Evolutionary conservation across 352 stramenopile genomes (phyloP).

Genomic region (Phytophthora fragariae): DNA sequence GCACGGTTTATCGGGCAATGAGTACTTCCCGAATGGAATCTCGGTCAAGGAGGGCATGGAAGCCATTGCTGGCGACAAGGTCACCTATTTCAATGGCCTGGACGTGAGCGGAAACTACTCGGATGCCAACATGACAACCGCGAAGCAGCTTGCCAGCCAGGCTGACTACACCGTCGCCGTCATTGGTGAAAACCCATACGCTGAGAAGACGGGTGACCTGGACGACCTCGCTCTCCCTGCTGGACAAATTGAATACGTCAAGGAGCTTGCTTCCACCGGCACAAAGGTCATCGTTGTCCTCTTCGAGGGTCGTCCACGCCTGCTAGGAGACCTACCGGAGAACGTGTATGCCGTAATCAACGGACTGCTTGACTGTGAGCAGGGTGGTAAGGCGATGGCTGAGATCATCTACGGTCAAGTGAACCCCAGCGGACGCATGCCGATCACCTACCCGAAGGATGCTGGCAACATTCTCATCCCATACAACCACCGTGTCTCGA

Average conservation of each 20-base stretch:
- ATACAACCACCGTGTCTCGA: neutral
- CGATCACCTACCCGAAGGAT: slow-evolving; percentile 1
- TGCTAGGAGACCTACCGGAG: neutral
- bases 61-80: neutral
- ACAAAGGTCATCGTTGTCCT: neutral
- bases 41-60: neutral
- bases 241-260: neutral
- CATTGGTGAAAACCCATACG: neutral
- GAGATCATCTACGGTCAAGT: neutral
- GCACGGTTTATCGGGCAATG: slow-evolving; percentile 65
- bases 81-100: neutral
- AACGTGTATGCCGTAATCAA: neutral
- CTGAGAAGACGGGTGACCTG: neutral
- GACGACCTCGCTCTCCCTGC: neutral
- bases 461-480: neutral
- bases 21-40: slow-evolving; percentile 11
- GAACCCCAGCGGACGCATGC: neutral
- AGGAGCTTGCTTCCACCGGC: neutral
- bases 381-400: neutral
- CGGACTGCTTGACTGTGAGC: neutral
- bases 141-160: neutral
- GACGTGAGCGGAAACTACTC: neutral
- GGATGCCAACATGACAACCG: neutral
- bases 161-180: neutral
- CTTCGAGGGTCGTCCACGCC: neutral